A percentile compares a stretch with the other conserved stretches of the same genome.
These are phyloP conservation scores for Boletus insuetus DNA, from an alignment of 768 basidiomycete genomes.

Conservation along the genomic window DNA sequence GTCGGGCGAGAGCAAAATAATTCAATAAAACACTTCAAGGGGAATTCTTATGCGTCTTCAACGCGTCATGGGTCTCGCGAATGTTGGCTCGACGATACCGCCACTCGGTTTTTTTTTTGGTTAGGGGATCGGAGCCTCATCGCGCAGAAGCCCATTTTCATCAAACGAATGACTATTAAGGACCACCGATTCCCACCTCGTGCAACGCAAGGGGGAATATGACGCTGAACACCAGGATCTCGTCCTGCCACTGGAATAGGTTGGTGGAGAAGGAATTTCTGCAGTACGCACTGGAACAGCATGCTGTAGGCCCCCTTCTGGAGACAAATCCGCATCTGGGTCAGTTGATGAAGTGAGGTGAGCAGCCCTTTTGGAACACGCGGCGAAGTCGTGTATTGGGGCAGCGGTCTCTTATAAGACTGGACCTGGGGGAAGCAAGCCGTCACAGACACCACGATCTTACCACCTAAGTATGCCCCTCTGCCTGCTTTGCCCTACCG, in stretches of 20 bases:
- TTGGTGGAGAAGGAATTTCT: slow-evolving; percentile 9
- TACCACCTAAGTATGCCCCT: slow-evolving; percentile 18
- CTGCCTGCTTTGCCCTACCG: slow-evolving; percentile 24
- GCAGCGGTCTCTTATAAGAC: slow-evolving; percentile 32
- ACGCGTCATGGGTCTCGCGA: not conserved
- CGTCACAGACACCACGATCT: slow-evolving; percentile 17
- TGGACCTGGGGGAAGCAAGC: slow-evolving; percentile 12
- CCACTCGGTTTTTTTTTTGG: not conserved
- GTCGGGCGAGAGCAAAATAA: not conserved
- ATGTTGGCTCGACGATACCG: not conserved
- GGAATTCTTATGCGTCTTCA: not conserved
- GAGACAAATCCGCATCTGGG: slow-evolving; percentile 23
- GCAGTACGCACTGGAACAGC: slow-evolving; percentile 23
- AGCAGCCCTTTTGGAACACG: slow-evolving; percentile 27
- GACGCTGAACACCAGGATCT: not conserved
- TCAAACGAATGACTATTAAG: slow-evolving; percentile 15
- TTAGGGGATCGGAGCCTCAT: not conserved
- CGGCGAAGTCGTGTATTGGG: slow-evolving; percentile 33
- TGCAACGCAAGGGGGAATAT: not conserved
- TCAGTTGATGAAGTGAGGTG: slow-evolving; percentile 24
- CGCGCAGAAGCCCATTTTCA: slow-evolving; percentile 15
- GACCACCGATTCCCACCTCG: slow-evolving; percentile 23
- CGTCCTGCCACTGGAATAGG: not conserved
- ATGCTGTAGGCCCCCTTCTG: slow-evolving; percentile 24
- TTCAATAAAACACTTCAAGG: not conserved